These are phyloP conservation scores for Chenopodium album DNA, from an alignment of 148 eudicot genomes.

Conservation along the genomic window DNA sequence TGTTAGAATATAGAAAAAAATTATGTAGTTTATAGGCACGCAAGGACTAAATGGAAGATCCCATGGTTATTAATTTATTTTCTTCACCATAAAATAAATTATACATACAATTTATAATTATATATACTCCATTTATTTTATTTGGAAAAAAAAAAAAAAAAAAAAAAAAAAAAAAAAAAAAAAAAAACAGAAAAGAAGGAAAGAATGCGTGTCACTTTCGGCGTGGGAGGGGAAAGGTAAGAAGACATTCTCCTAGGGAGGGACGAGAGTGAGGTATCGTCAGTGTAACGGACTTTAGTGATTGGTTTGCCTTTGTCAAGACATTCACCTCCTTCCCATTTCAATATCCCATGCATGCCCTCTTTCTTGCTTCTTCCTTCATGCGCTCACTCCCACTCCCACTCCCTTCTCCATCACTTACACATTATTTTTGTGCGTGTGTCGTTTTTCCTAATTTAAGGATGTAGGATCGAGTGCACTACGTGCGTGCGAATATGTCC, in stretches of 20 bases:
- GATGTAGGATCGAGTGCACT: too few relatives aligned
- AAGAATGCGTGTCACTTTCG: slow-evolving; percentile 26
- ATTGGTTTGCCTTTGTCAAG: slow-evolving; percentile 26
- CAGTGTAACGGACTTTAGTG: slow-evolving; percentile 20
- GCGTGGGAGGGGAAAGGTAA: slow-evolving; percentile 21
- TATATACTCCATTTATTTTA: too few relatives aligned
- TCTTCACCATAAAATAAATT: too few relatives aligned
- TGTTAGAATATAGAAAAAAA: too few relatives aligned
- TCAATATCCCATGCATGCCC: slow-evolving; percentile 8
- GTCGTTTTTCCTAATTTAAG: neutral
- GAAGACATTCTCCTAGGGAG: slow-evolving; percentile 26
- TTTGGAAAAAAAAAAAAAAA: too few relatives aligned
- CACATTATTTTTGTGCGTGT: neutral
- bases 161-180: too few relatives aligned
- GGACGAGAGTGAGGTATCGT: slow-evolving; percentile 13
- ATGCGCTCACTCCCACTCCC: neutral
- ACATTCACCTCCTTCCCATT: neutral
- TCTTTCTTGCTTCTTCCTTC: neutral
- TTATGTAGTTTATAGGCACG: too few relatives aligned
- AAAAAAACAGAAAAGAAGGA: neutral
- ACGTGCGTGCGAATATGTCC: too few relatives aligned
- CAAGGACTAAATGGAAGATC: too few relatives aligned
- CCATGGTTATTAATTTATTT: too few relatives aligned
- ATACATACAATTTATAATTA: too few relatives aligned
- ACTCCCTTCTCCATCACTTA: neutral